phyloP scores from a whole-genome alignment of 345 rosid genomes.

The Eucalyptus guilfoylei region DNA sequence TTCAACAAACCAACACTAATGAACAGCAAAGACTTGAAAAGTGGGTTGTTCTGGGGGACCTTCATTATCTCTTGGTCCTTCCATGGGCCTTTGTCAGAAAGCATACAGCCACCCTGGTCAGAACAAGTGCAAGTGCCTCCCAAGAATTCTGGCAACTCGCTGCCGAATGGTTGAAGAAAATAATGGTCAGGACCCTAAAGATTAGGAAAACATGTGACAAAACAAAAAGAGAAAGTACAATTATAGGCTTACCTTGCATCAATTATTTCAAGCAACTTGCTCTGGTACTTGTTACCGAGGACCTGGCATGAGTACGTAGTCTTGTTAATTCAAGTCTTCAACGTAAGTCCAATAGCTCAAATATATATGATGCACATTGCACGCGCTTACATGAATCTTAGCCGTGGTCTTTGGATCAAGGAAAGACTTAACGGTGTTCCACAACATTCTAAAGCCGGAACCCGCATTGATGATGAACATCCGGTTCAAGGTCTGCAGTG shows the following conservation, averaged over 20 bases:
- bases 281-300: constrained; percentile 87
- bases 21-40: neutral
- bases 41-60: constrained; percentile 17
- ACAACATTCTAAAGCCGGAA: constrained; percentile 96
- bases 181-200: neutral
- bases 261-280: constrained; percentile 89
- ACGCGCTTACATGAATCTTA: constrained; percentile 68
- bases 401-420: constrained; percentile 97
- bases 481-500: constrained; percentile 70
- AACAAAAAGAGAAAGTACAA: neutral
- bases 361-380: neutral
- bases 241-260: constrained; percentile 44
- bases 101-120: constrained; percentile 81
- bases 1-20: neutral
- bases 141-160: constrained; percentile 84
- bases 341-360: neutral
- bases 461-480: constrained; percentile 99
- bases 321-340: neutral
- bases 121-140: constrained; percentile 93
- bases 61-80: constrained; percentile 55
- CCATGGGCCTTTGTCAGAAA: constrained; percentile 97
- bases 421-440: constrained; percentile 91
- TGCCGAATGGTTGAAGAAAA: neutral
- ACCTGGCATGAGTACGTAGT: constrained; percentile 31
- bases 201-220: neutral